These are phyloP conservation scores for Boletus rufocinnamomeus DNA, from an alignment of 768 basidiomycete species.

Conservation along the genomic window DNA sequence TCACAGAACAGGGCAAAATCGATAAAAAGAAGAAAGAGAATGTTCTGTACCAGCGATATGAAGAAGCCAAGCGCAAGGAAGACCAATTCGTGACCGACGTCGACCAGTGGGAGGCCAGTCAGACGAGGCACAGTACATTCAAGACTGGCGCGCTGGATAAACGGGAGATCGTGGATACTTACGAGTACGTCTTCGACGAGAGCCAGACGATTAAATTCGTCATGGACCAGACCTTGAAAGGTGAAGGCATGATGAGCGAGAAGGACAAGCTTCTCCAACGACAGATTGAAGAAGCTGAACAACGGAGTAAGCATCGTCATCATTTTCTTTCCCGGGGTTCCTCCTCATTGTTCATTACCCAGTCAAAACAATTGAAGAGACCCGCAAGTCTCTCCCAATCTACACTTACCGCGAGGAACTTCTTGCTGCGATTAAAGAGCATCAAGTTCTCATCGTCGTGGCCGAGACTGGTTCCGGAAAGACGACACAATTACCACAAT, in stretches of 20 bases:
- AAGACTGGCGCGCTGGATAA: constrained; percentile 93
- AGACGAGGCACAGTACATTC: constrained; percentile 87
- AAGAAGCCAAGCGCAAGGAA: constrained; percentile 88
- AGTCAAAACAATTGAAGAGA: constrained; percentile 92
- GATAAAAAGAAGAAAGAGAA: constrained; percentile 95
- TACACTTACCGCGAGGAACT: constrained; percentile 87
- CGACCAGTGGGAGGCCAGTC: constrained; percentile 96
- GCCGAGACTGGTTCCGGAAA: constrained; percentile 99
- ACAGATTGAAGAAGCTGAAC: constrained; percentile 91
- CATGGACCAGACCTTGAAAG: constrained; percentile 75
- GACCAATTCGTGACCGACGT: constrained; percentile 96
- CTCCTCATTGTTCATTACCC: not conserved
- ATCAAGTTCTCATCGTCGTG: constrained; percentile 96
- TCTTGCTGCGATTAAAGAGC: constrained; percentile 83
- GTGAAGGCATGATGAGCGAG: constrained; percentile 69
- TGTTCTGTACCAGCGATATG: constrained; percentile 91
- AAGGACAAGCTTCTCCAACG: constrained; percentile 83
- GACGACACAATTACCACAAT: constrained; percentile 97
- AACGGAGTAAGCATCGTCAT: constrained; percentile 62
- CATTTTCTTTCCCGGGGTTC: not conserved
- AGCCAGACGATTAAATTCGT: constrained; percentile 96
- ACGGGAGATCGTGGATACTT: constrained; percentile 75
- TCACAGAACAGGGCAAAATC: constrained; percentile 98
- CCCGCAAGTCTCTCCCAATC: constrained; percentile 91
- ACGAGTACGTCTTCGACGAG: constrained; percentile 98